These are phyloP conservation scores for Circinella minor DNA, from an alignment of 371 early-diverging fungal genomes.

Conservation along the genomic window DNA sequence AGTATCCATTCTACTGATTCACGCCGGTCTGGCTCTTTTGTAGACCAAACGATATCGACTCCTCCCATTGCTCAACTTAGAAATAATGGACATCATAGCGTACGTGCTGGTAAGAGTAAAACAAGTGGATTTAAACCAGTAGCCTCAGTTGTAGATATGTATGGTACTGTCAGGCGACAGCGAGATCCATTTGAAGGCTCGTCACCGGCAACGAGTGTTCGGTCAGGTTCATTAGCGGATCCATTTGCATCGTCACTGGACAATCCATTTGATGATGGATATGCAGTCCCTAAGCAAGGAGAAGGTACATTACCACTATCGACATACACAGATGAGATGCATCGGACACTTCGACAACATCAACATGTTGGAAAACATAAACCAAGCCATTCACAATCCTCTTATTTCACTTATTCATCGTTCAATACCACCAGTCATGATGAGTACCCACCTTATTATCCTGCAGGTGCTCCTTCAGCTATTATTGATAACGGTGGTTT, in stretches of 20 bases:
- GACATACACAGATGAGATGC: neutral
- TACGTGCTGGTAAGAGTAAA: constrained; percentile 9
- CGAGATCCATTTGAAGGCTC: constrained; percentile 8
- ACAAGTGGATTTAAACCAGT: constrained; percentile 15
- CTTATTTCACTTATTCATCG: constrained; percentile 25
- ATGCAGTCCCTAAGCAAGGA: constrained; percentile 13
- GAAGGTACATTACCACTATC: neutral
- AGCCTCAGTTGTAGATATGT: neutral
- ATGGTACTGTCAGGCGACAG: constrained; percentile 10
- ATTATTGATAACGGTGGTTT: neutral
- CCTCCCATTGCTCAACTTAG: constrained; percentile 40
- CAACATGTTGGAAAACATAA: constrained; percentile 17
- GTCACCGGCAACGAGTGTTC: constrained; percentile 12
- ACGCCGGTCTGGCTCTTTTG: constrained; percentile 7
- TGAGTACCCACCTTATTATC: constrained; percentile 15
- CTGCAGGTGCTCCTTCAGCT: neutral
- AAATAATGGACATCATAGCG: constrained; percentile 19
- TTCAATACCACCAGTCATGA: constrained; percentile 11
- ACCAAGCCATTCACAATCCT: constrained; percentile 44
- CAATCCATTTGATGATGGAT: constrained; percentile 47
- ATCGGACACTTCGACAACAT: constrained; percentile 10
- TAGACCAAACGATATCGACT: constrained; percentile 20
- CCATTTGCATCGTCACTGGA: constrained; percentile 31
- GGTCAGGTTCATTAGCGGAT: constrained; percentile 15
- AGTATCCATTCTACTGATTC: constrained; percentile 15